Conservation (phyloP, 2,329 filamentous ascomycete species). For the Ophiocordyceps camponoti-saundersi region DNA sequence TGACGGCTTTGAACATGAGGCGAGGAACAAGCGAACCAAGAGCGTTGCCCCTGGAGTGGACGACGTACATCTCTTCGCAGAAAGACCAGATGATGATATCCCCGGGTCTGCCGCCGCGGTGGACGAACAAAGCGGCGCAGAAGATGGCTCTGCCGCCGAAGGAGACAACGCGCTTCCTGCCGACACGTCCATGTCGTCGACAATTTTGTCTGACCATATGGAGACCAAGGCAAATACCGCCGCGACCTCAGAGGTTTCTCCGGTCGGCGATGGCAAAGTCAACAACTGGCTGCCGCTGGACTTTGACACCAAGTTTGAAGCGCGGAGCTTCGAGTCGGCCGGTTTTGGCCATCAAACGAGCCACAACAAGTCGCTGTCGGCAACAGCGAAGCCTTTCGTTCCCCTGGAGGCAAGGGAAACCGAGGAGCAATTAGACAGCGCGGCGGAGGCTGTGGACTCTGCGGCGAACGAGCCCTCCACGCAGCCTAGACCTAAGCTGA, state of each 20-base stretch:
- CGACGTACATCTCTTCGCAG: conserved; percentile 59
- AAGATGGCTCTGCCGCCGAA: conserved; percentile 15
- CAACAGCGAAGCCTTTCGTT: conserved; percentile 53
- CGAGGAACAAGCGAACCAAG: conserved; percentile 59
- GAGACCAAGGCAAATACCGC: conserved; percentile 35
- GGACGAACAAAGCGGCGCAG: conserved; percentile 9
- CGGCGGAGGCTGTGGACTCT: conserved; percentile 6
- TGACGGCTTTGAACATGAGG: conserved; percentile 44
- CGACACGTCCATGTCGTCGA: conserved; percentile 38
- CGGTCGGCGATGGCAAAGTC: conserved; percentile 25
- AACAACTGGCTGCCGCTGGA: conserved; percentile 39
- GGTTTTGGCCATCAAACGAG: conserved; percentile 29
- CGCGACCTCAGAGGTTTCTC: conserved; percentile 34
- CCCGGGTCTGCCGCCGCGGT: conserved; percentile 5
- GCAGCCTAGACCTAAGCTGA: conserved; percentile 13
- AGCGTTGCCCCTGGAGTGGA: conserved; percentile 49
- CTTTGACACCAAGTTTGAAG: conserved; percentile 31
- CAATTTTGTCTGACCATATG: conserved; percentile 31
- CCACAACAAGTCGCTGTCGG: conserved; percentile 39
- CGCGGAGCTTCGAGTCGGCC: conserved; percentile 33
- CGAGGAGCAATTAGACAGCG: conserved; percentile 5
- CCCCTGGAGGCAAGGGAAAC: conserved; percentile 20
- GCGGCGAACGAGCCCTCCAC: conserved; percentile 7
- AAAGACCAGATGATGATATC: conserved; percentile 19
- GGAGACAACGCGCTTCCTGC: conserved; percentile 23